Conservation (phyloP, 2,329 filamentous ascomycete genomes). For the Pyricularia sp. region DNA sequence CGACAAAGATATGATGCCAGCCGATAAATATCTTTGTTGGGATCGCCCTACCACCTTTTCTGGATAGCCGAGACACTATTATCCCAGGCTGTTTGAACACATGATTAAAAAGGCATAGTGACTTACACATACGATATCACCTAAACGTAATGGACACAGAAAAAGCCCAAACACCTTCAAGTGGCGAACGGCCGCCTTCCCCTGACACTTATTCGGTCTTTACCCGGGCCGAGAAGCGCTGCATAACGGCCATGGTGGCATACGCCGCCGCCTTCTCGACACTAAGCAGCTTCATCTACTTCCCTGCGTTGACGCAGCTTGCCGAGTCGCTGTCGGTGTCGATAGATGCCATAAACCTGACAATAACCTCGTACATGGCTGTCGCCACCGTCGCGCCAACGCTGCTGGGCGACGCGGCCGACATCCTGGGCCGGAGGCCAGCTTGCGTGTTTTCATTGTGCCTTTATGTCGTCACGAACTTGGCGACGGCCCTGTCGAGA, state of each 20-base stretch:
- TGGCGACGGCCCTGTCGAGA: conserved; percentile 28
- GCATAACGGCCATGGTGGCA: conserved; percentile 34
- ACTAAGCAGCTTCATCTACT: conserved; percentile 26
- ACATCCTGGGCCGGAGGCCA: conserved; percentile 33
- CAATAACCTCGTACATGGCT: conserved; percentile 30
- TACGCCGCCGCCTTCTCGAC: conserved; percentile 26
- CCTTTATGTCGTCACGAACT: conserved; percentile 31
- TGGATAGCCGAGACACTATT: neutral
- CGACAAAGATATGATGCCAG: neutral
- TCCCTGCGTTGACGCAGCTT: conserved; percentile 29
- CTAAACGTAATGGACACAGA: neutral
- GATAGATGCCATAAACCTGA: conserved; percentile 22
- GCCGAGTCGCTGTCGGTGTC: conserved; percentile 24
- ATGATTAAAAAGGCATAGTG: too few species aligned
- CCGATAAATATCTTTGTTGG: neutral
- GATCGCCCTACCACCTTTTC: too few species aligned
- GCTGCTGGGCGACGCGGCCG: conserved; percentile 39
- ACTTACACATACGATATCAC: neutral
- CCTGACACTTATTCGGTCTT: conserved; percentile 15
- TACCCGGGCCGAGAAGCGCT: conserved; percentile 24
- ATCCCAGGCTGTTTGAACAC: neutral
- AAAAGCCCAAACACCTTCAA: neutral
- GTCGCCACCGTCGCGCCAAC: conserved; percentile 39
- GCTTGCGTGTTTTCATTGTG: conserved; percentile 32
- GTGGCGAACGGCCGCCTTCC: neutral